Evolutionary conservation across 78 protist genomes (phyloP).

Genomic region (Chrysochromulina tobinii): DNA sequence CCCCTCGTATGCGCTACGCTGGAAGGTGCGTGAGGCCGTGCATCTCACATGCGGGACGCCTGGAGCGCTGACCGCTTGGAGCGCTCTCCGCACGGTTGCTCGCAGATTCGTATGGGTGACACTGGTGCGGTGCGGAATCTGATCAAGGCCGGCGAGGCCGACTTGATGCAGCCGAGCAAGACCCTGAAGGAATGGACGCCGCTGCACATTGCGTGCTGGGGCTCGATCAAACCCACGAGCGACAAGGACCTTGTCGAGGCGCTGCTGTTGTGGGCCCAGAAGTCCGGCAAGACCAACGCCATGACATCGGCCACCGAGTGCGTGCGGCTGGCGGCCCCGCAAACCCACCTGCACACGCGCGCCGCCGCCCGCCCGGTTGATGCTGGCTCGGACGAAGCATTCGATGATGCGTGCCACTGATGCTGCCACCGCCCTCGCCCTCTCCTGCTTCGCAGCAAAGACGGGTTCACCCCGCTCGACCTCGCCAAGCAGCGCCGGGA

Average conservation of each 20-base stretch:
- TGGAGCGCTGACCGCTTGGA: too few species aligned
- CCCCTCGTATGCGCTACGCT: too few species aligned
- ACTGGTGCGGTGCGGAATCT: background rate
- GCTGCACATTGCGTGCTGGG: slow-evolving; percentile 21
- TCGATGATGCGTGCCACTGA: too few species aligned
- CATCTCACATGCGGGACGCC: too few species aligned
- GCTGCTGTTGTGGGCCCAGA: background rate
- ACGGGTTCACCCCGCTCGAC: background rate
- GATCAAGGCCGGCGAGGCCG: background rate
- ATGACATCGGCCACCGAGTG: background rate
- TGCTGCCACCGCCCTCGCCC: too few species aligned
- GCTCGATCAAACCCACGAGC: background rate
- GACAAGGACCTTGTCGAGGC: background rate
- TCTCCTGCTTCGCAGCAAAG: background rate
- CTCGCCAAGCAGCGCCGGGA: background rate
- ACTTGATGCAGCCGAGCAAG: background rate
- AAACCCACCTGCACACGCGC: too few species aligned
- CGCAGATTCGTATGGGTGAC: background rate
- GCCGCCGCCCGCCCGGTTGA: too few species aligned
- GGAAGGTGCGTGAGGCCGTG: too few species aligned
- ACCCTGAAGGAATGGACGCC: background rate
- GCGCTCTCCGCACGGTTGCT: too few species aligned
- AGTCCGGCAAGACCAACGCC: background rate
- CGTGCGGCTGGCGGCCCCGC: too few species aligned
- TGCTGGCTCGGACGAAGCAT: too few species aligned